Evolutionary conservation across 1,139 yeast species (phyloP), one percentile per base, ranked within the genome.

Genomic region (Geotrichum macrosporum): DNA sequence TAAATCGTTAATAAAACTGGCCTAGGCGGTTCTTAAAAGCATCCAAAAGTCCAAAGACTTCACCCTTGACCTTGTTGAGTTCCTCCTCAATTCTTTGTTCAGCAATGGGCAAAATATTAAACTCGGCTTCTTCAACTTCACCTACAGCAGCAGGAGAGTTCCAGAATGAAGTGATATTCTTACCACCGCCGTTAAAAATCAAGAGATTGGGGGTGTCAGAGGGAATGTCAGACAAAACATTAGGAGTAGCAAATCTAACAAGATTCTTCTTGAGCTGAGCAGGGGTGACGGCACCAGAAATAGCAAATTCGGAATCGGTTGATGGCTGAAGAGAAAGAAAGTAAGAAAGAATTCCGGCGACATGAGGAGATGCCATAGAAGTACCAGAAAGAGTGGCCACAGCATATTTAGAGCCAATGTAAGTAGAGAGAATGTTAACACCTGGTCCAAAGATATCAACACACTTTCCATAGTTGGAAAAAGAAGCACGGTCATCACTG

Each of bases 301-400:
- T 71, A 63, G 75, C 76, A 62, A 72, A 86, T 66, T 81, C 85
- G 39, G 96, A 87, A 53, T 77, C 83, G 26, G 84, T 68, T 46
- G 80, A 84, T 57, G 98, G 98, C 71, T 86, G 94, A 67, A 92
- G 80, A 19, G 96, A 86, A 60, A 92, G 73, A 71, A 79, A 89
- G 77, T 92, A 92, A 3, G 96, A 65, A 52, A 71, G 60, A 66
- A 92, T 76, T 58, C 98, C 98, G 53, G 88, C 84, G 65, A 92
- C 84, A 66, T 92, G 97, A 46, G 98, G 98, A 39, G 97, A 86
- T 30, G 98, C 98, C 98, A 92, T 92, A 18, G 98, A 92, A 18
- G 98, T 92, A 71, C 98, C 98, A 34, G 96, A 87, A 69, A 92
- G 76, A 45, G 92, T 80, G 52, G 95, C 95, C 56, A 95, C 83